A percentile compares a stretch with the other conserved stretches of the same genome.
phyloP scores from a whole-genome alignment of 2,329 filamentous ascomycete species.

The Monilinia aucupariae region DNA sequence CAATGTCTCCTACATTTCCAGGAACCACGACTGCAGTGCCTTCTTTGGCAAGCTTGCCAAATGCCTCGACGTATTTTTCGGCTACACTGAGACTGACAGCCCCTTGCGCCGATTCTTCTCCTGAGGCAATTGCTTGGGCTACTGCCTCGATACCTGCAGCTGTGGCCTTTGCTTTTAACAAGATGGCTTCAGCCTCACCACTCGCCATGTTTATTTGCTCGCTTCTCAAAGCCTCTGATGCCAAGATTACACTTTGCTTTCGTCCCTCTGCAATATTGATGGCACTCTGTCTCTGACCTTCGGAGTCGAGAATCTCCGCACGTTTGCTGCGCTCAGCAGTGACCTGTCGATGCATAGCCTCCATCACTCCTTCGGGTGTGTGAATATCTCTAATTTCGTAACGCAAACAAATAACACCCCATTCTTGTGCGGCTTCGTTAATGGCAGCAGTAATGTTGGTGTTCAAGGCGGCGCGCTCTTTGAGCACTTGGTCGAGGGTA shows the following conservation, averaged over 20 bases:
- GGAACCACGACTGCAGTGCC: constrained; percentile 93
- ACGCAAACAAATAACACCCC: constrained; percentile 91
- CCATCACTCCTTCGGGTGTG: constrained; percentile 85
- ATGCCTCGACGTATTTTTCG: constrained; percentile 97
- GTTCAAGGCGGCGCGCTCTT: constrained; percentile 93
- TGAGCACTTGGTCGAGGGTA: constrained; percentile 92
- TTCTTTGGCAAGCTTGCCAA: constrained; percentile 86
- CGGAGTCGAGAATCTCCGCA: constrained; percentile 93
- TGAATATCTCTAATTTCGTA: constrained; percentile 99
- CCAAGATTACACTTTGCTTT: constrained; percentile 95
- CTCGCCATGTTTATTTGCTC: constrained; percentile 90
- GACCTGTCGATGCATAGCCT: constrained; percentile 97
- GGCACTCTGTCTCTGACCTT: constrained; percentile 92
- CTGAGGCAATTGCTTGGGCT: constrained; percentile 66
- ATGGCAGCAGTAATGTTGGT: constrained; percentile 98
- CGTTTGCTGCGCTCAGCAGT: constrained; percentile 96
- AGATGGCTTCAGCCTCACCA: constrained; percentile 91
- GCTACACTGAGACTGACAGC: constrained; percentile 85
- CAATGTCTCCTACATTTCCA: constrained; percentile 93
- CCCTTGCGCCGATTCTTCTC: constrained; percentile 68
- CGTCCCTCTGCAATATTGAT: constrained; percentile 98
- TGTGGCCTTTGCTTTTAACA: constrained; percentile 78
- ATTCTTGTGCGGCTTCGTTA: constrained; percentile 94
- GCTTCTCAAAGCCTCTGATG: constrained; percentile 81
- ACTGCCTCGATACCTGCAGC: constrained; percentile 85